These are phyloP conservation scores for Meira nashicola DNA, from an alignment of 1,284 basidiomycete species.

Conservation along the genomic window DNA sequence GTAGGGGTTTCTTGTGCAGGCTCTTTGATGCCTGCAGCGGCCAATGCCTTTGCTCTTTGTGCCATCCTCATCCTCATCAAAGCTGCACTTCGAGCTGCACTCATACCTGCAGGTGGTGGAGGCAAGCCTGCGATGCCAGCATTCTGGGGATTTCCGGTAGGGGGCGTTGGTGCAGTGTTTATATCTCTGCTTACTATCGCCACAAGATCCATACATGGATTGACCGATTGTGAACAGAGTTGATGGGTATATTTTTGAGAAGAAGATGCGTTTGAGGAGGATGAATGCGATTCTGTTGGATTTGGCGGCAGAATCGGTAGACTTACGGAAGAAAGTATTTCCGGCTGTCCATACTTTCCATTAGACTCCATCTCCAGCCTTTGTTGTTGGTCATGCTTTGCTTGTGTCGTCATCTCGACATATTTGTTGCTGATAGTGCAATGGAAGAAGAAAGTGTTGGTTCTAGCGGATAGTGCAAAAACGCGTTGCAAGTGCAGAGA, in stretches of 20 bases:
- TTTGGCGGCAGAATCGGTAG: too few species aligned
- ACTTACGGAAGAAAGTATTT: too few species aligned
- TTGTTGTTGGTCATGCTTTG: too few species aligned
- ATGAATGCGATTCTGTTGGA: neutral
- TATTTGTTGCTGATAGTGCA: too few species aligned
- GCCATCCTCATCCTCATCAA: slow-evolving; percentile 5
- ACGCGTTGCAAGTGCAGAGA: too few species aligned
- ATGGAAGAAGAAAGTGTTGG: too few species aligned
- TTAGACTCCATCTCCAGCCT: too few species aligned
- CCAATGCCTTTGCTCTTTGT: slow-evolving; percentile 4
- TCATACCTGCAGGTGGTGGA: slow-evolving; percentile 7
- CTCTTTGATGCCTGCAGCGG: neutral
- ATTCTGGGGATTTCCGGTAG: neutral
- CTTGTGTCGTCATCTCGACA: too few species aligned
- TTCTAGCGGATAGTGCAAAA: too few species aligned
- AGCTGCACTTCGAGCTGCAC: slow-evolving; percentile 5
- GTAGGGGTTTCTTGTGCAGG: neutral
- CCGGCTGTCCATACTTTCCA: too few species aligned
- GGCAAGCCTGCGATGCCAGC: neutral
- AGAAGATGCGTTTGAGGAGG: neutral
- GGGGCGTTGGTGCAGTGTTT: neutral
- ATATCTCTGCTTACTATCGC: slow-evolving; percentile 3
- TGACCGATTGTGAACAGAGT: neutral
- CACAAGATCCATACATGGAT: slow-evolving; percentile 6
- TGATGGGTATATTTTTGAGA: slow-evolving; percentile 6